These are phyloP conservation scores for Eucommia ulmoides DNA, from an alignment of 257 asterid genomes.

Conservation along the genomic window DNA sequence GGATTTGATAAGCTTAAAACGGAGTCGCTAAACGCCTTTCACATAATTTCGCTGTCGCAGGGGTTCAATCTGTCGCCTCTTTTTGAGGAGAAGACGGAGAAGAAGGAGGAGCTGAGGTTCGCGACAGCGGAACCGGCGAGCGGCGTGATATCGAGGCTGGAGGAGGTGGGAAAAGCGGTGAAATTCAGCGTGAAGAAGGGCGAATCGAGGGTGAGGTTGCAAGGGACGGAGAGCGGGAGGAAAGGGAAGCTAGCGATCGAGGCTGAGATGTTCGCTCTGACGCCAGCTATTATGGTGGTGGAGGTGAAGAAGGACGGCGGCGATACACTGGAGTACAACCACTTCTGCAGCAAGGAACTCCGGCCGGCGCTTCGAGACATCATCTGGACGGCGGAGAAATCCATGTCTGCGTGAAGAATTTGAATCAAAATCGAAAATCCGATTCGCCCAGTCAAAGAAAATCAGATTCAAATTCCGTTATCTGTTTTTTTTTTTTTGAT, in stretches of 20 bases:
- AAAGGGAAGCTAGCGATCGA: conserved; percentile 63
- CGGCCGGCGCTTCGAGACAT: conserved; percentile 61
- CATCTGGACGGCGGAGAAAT: conserved; percentile 36
- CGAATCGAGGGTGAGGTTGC: conserved; percentile 47
- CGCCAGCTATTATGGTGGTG: conserved; percentile 48
- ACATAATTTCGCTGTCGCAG: conserved; percentile 34
- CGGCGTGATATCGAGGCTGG: conserved; percentile 57
- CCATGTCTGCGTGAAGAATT: conserved; percentile 23
- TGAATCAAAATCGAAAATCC: too few relatives aligned
- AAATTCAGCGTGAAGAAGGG: conserved; percentile 60
- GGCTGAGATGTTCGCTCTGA: conserved; percentile 49
- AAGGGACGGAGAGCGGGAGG: conserved; percentile 46
- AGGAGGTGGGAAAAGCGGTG: conserved; percentile 45
- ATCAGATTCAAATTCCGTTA: too few relatives aligned
- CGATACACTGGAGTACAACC: conserved; percentile 56
- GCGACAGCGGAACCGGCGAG: conserved; percentile 53
- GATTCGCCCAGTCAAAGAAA: too few relatives aligned
- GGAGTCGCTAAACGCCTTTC: conserved; percentile 36
- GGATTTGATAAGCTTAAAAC: conserved; percentile 8
- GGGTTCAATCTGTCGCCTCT: conserved; percentile 33
- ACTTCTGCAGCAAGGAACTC: conserved; percentile 58
- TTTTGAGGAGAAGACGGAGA: neutral
- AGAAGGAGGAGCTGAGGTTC: conserved; percentile 43
- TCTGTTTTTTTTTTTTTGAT: too few relatives aligned
- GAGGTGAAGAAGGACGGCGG: conserved; percentile 70